Percentiles rank a stretch among this genome's conserved stretches.
phyloP scores from a whole-genome alignment of 768 basidiomycete species.

The Pleurotus eryngii region DNA sequence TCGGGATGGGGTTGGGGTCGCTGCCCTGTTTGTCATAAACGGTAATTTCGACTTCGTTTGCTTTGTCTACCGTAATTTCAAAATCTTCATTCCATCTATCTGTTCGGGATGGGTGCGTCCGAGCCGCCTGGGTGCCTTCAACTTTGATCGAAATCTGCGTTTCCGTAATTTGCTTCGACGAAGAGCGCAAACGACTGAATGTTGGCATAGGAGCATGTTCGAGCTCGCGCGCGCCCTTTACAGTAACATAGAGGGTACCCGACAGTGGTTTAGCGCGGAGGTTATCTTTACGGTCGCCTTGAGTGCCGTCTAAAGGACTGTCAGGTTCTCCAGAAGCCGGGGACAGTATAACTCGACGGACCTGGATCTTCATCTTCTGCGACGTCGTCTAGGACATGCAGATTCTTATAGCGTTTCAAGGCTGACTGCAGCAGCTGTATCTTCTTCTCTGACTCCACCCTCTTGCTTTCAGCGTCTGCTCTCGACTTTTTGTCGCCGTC shows the following conservation, averaged over 20 bases:
- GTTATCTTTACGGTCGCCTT: constrained; percentile 89
- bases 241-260: constrained; percentile 84
- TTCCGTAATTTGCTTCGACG: constrained; percentile 77
- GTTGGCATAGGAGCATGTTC: constrained; percentile 85
- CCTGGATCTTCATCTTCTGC: constrained; percentile 83
- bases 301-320: constrained; percentile 40
- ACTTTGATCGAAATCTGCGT: constrained; percentile 94
- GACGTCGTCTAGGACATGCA: constrained; percentile 88
- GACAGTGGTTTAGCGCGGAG: constrained; percentile 91
- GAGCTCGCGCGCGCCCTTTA: constrained; percentile 89
- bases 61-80: constrained; percentile 94
- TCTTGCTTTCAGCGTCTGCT: constrained; percentile 90
- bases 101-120: constrained; percentile 88
- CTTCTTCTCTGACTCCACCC: constrained; percentile 93
- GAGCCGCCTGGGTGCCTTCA: constrained; percentile 90
- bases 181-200: constrained; percentile 58
- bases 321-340: not conserved
- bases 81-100: constrained; percentile 99
- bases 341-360: constrained; percentile 26
- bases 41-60: constrained; percentile 96
- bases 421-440: constrained; percentile 90
- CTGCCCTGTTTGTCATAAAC: constrained; percentile 90
- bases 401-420: constrained; percentile 92
- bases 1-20: constrained; percentile 79
- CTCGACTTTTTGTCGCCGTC: constrained; percentile 97